A percentile compares a stretch with the other conserved stretches of the same genome.
Evolutionary conservation across 2,329 filamentous ascomycete genomes (phyloP).

Genomic region (Beauveria sp.): DNA sequence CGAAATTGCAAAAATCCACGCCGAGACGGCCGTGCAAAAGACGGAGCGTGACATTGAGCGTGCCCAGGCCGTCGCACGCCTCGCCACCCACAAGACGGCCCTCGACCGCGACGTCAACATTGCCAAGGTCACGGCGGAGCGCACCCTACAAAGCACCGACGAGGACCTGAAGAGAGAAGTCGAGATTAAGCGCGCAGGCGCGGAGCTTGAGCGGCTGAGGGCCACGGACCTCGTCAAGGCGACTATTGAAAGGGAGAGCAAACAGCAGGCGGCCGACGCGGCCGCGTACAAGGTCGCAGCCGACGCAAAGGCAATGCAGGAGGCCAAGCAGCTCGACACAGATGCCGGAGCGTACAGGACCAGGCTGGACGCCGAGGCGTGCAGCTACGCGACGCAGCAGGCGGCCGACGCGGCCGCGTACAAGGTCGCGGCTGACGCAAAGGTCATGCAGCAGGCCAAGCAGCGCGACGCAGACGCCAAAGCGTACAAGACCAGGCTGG

Average conservation of each 20-base stretch:
- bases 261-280: constrained; percentile 57
- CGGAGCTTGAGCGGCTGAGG: constrained; percentile 72
- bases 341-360: constrained; percentile 40
- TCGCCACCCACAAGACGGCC: constrained; percentile 64
- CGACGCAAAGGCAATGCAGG: constrained; percentile 45
- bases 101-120: constrained; percentile 70
- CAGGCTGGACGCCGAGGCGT: constrained; percentile 23
- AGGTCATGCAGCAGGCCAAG: constrained; percentile 42
- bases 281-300: constrained; percentile 34
- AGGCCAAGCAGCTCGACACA: constrained; percentile 38
- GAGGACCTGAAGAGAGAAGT: constrained; percentile 75
- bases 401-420: constrained; percentile 48
- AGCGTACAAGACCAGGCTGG: no score
- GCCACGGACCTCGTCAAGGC: constrained; percentile 69
- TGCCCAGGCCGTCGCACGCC: constrained; percentile 66
- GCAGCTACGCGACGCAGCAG: constrained; percentile 31
- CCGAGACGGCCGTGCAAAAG: constrained; percentile 76
- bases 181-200: constrained; percentile 67
- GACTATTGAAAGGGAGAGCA: constrained; percentile 55
- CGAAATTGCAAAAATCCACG: constrained; percentile 81
- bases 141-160: constrained; percentile 67
- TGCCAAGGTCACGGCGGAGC: constrained; percentile 64
- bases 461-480: constrained; percentile 39
- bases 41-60: constrained; percentile 80
- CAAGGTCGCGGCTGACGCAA: constrained; percentile 49